phyloP scores from a whole-genome alignment of 2,329 filamentous ascomycete genomes.

The Penicillium sp. region DNA sequence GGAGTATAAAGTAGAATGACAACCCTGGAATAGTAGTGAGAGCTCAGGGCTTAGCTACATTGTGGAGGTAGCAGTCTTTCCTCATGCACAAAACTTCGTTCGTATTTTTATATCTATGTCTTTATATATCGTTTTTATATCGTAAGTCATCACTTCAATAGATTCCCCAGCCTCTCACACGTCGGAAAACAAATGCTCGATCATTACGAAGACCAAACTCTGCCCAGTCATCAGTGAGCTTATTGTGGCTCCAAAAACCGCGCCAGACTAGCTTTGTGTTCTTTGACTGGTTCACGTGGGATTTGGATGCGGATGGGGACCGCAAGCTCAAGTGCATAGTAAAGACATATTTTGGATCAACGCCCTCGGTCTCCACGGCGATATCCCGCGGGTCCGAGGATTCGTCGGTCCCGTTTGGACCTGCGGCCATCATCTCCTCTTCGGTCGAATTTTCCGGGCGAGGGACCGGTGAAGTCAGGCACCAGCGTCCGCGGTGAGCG shows the following conservation, averaged over 20 bases:
- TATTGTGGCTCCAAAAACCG: constrained; percentile 88
- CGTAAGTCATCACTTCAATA: constrained; percentile 24
- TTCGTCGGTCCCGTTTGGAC: constrained; percentile 11
- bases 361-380: constrained; percentile 83
- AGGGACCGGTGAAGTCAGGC: constrained; percentile 55
- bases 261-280: constrained; percentile 91
- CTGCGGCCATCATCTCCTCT: constrained; percentile 37
- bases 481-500: constrained; percentile 67
- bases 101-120: neutral
- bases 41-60: too few relatives aligned
- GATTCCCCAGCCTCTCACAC: constrained; percentile 62
- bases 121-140: neutral
- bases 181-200: constrained; percentile 60
- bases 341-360: constrained; percentile 76
- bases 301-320: constrained; percentile 54
- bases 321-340: constrained; percentile 75
- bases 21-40: too few relatives aligned
- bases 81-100: neutral
- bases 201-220: constrained; percentile 71
- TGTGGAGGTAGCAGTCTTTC: neutral
- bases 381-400: constrained; percentile 57
- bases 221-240: constrained; percentile 84
- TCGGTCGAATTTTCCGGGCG: constrained; percentile 19
- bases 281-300: constrained; percentile 50
- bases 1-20: too few relatives aligned